Percentiles rank a stretch among this genome's conserved stretches.
These are phyloP conservation scores for Stagonosporopsis rhizophila DNA, from an alignment of 2,329 filamentous ascomycete species.

Conservation along the genomic window DNA sequence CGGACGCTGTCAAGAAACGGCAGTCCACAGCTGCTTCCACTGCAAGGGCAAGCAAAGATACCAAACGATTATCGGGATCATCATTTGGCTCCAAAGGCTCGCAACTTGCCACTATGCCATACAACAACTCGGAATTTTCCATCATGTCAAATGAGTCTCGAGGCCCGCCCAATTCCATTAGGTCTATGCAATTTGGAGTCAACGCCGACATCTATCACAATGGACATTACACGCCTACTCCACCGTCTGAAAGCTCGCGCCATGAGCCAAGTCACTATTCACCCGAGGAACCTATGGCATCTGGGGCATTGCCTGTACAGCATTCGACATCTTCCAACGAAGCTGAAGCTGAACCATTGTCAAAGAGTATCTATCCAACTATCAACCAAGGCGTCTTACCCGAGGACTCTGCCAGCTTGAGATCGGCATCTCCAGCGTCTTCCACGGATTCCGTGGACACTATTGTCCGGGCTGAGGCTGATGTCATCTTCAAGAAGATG, in stretches of 20 bases:
- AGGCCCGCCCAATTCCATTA: slow-evolving; percentile 41
- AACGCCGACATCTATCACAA: slow-evolving; percentile 19
- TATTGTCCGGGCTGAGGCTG: slow-evolving; percentile 34
- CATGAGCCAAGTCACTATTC: slow-evolving; percentile 40
- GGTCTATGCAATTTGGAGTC: slow-evolving; percentile 25
- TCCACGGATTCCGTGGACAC: slow-evolving; percentile 31
- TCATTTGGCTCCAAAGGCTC: slow-evolving; percentile 25
- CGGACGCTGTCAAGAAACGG: slow-evolving; percentile 48
- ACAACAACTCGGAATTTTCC: slow-evolving; percentile 32
- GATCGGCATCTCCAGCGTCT: slow-evolving; percentile 33
- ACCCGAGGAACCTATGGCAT: slow-evolving; percentile 30
- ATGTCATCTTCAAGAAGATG: slow-evolving; percentile 37
- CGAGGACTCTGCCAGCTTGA: slow-evolving; percentile 15
- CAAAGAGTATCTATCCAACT: not conserved
- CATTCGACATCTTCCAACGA: not conserved
- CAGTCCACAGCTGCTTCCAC: slow-evolving; percentile 20
- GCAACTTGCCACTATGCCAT: slow-evolving; percentile 13
- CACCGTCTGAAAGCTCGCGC: slow-evolving; percentile 33
- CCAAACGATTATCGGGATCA: slow-evolving; percentile 23
- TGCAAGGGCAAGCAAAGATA: slow-evolving; percentile 21
- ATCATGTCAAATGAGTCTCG: slow-evolving; percentile 34
- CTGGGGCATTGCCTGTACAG: slow-evolving; percentile 23
- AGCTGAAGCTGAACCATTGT: slow-evolving; percentile 11
- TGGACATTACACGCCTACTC: slow-evolving; percentile 14
- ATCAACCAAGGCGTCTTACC: slow-evolving; percentile 16